Conservation (phyloP, 441 rosid species). For the Pelargonium citronellum region DNA sequence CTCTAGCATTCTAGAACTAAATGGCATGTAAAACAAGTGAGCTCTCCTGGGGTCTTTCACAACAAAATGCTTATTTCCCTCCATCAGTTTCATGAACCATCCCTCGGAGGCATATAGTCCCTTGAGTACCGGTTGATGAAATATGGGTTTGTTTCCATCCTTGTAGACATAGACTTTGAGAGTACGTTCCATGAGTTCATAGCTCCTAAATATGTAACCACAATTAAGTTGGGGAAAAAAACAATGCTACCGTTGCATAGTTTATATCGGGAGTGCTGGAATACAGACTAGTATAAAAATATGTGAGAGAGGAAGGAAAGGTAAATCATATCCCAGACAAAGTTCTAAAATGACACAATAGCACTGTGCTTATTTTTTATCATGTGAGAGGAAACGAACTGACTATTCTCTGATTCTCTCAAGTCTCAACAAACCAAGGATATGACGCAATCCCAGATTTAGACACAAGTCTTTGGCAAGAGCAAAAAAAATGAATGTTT, state of each 20-base stretch:
- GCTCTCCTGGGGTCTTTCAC: constrained; percentile 60
- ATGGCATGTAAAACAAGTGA: constrained; percentile 68
- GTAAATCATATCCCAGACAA: too few relatives aligned
- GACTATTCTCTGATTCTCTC: too few relatives aligned
- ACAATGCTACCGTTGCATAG: background rate
- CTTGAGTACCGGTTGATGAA: constrained; percentile 62
- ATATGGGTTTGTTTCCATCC: constrained; percentile 58
- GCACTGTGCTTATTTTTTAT: too few relatives aligned
- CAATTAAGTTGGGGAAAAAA: constrained; percentile 21
- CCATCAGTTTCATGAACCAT: constrained; percentile 80
- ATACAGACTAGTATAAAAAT: background rate
- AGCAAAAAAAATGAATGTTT: background rate
- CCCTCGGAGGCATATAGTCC: constrained; percentile 77
- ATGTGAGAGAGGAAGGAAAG: background rate
- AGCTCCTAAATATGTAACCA: constrained; percentile 47
- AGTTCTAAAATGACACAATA: background rate
- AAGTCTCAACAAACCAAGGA: too few relatives aligned
- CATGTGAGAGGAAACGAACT: too few relatives aligned
- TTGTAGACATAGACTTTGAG: constrained; percentile 58
- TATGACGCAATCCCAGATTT: too few relatives aligned
- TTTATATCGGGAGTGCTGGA: background rate
- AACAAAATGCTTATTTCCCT: constrained; percentile 47
- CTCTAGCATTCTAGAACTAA: constrained; percentile 67
- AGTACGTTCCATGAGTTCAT: constrained; percentile 57
- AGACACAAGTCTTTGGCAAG: too few relatives aligned